phyloP scores from a whole-genome alignment of 768 basidiomycete genomes.

The Dendrothele bispora region DNA sequence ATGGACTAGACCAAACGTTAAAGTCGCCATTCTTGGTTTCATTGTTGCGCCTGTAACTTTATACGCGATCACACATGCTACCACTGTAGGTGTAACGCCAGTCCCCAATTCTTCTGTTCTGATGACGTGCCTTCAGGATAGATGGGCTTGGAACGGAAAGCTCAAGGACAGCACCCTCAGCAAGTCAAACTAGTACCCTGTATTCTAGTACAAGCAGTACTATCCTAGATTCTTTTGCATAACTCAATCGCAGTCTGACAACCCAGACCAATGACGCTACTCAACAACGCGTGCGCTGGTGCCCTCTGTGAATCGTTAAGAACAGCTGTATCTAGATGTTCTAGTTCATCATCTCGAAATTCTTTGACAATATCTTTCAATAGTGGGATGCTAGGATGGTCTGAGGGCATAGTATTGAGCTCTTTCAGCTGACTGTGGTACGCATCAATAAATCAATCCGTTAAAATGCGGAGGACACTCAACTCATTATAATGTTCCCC shows the following conservation, averaged over 20 bases:
- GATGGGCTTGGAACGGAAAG: slow-evolving; percentile 29
- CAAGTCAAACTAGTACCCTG: slow-evolving; percentile 15
- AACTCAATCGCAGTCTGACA: slow-evolving; percentile 90
- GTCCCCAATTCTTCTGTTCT: slow-evolving; percentile 4
- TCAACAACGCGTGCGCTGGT: slow-evolving; percentile 88
- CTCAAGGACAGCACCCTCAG: slow-evolving; percentile 27
- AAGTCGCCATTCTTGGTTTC: slow-evolving; percentile 3
- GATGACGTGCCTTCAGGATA: slow-evolving; percentile 8
- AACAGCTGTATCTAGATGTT: slow-evolving; percentile 90
- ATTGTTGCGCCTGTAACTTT: slow-evolving; percentile 9
- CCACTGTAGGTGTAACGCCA: neutral
- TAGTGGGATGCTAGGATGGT: slow-evolving; percentile 78
- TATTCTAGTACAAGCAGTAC: slow-evolving; percentile 10
- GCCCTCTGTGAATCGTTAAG: slow-evolving; percentile 85
- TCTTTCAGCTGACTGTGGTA: slow-evolving; percentile 74
- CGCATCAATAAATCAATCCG: slow-evolving; percentile 7
- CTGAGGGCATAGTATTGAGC: slow-evolving; percentile 57
- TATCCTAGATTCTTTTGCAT: slow-evolving; percentile 72
- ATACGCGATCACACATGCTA: neutral
- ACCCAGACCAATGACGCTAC: slow-evolving; percentile 79
- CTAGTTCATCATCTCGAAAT: slow-evolving; percentile 92
- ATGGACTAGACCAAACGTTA: slow-evolving; percentile 10
- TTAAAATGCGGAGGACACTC: slow-evolving; percentile 36
- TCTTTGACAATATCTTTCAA: slow-evolving; percentile 74
- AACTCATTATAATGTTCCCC: slow-evolving; percentile 99